These are phyloP conservation scores for Backusella psychrophila DNA, from an alignment of 192 early-diverging fungal species.

Conservation along the genomic window DNA sequence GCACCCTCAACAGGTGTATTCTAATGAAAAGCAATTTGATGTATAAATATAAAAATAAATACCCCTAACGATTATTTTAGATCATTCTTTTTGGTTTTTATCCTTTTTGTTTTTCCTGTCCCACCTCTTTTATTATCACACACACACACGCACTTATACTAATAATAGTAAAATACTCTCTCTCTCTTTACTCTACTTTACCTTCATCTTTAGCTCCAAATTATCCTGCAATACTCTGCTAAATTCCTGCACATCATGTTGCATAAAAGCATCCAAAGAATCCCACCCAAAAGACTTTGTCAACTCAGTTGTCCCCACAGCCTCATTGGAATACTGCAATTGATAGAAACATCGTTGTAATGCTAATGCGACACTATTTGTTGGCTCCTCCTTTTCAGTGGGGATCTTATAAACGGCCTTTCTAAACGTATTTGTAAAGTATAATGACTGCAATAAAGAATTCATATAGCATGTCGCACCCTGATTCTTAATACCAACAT, in stretches of 20 bases:
- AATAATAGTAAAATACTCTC: not conserved
- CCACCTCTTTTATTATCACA: not conserved
- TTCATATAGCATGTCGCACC: constrained; percentile 99
- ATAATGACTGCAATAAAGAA: constrained; percentile 92
- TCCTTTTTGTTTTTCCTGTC: not conserved
- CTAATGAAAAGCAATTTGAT: constrained; percentile 31
- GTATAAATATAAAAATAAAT: not conserved
- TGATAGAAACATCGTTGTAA: constrained; percentile 95
- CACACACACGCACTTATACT: not conserved
- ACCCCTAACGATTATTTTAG: constrained; percentile 1
- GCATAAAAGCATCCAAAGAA: constrained; percentile 89
- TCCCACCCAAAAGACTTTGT: constrained; percentile 99
- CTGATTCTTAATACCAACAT: constrained; percentile 94
- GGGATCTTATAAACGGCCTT: constrained; percentile 92
- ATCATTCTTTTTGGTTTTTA: not conserved
- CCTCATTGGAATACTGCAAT: constrained; percentile 65
- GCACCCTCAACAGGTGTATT: constrained; percentile 89
- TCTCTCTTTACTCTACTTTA: constrained; percentile 54
- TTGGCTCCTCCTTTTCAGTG: constrained; percentile 85
- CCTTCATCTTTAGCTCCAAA: constrained; percentile 97
- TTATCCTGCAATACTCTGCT: constrained; percentile 96
- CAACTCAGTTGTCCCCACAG: constrained; percentile 91
- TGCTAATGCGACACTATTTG: constrained; percentile 83
- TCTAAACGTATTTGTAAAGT: constrained; percentile 92
- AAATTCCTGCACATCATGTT: constrained; percentile 99